These are phyloP conservation scores for Populus pruinosa DNA, from an alignment of 345 rosid genomes.

Conservation along the genomic window DNA sequence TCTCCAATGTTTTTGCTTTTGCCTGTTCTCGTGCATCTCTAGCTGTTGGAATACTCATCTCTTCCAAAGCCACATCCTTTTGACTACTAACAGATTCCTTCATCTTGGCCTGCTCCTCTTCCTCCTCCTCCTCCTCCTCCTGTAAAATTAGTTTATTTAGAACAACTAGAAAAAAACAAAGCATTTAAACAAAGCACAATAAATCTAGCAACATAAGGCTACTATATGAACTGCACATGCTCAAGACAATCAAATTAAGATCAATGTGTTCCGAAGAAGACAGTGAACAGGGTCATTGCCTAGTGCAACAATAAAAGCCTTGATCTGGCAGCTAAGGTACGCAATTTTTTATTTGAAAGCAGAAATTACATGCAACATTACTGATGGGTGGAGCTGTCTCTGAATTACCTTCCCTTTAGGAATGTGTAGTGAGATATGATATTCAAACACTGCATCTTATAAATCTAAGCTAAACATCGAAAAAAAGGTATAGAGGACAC, in stretches of 20 bases:
- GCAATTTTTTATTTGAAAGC: no score
- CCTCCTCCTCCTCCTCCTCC: slow-evolving; percentile 95
- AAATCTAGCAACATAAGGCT: neutral
- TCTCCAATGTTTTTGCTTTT: slow-evolving; percentile 77
- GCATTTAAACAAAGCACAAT: neutral
- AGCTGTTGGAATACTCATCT: slow-evolving; percentile 64
- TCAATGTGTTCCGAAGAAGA: neutral
- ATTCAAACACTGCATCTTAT: neutral
- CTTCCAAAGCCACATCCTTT: slow-evolving; percentile 80
- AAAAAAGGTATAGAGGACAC: neutral
- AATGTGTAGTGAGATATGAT: neutral
- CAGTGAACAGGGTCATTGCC: neutral
- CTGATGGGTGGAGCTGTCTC: no score
- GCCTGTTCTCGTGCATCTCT: slow-evolving; percentile 72
- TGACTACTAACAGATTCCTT: slow-evolving; percentile 61
- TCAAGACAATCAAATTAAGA: neutral
- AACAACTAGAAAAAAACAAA: slow-evolving; percentile 9
- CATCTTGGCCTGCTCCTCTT: slow-evolving; percentile 60
- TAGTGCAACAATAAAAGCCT: neutral
- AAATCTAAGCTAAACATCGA: neutral
- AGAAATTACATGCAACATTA: no score
- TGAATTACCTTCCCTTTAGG: neutral
- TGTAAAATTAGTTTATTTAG: slow-evolving; percentile 22
- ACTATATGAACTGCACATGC: neutral
- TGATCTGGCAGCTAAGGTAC: neutral